phyloP scores from a whole-genome alignment of 2,329 filamentous ascomycete species.

The Aspergillus terreus region DNA sequence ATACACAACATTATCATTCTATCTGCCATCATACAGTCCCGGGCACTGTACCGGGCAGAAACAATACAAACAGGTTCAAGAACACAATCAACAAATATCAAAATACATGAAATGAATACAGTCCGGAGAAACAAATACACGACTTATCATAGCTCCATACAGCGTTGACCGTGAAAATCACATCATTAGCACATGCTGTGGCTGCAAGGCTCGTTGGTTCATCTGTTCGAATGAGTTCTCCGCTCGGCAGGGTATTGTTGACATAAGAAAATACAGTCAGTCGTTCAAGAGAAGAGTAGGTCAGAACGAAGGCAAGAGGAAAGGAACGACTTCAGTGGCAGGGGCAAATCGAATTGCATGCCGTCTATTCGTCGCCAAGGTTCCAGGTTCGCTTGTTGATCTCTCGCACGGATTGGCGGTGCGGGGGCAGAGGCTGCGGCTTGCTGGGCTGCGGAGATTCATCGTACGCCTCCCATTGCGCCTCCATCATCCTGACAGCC shows the following conservation, averaged over 20 bases:
- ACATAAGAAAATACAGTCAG: background rate
- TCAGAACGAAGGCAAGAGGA: background rate
- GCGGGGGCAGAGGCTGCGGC: conserved; percentile 19
- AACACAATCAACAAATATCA: conserved; percentile 1
- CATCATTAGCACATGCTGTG: no score
- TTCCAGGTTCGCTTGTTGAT: conserved; percentile 40
- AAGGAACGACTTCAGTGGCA: background rate
- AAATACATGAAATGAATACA: conserved; percentile 2
- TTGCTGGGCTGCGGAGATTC: conserved; percentile 30
- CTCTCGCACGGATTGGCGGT: conserved; percentile 22
- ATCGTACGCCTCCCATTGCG: conserved; percentile 48
- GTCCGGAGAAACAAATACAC: conserved; percentile 1
- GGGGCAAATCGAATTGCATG: background rate
- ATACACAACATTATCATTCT: background rate
- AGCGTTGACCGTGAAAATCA: conserved; percentile 8
- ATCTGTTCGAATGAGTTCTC: background rate
- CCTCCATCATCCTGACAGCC: conserved; percentile 69
- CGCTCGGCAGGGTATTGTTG: background rate
- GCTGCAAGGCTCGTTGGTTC: background rate
- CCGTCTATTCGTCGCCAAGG: conserved; percentile 36
- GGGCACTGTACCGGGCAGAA: background rate
- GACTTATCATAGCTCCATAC: conserved; percentile 12
- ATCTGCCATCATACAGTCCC: background rate
- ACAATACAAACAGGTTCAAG: background rate
- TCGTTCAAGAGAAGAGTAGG: background rate